Conservation (phyloP, 2,329 filamentous ascomycete species). For the Aphanoascus verrucosus region DNA sequence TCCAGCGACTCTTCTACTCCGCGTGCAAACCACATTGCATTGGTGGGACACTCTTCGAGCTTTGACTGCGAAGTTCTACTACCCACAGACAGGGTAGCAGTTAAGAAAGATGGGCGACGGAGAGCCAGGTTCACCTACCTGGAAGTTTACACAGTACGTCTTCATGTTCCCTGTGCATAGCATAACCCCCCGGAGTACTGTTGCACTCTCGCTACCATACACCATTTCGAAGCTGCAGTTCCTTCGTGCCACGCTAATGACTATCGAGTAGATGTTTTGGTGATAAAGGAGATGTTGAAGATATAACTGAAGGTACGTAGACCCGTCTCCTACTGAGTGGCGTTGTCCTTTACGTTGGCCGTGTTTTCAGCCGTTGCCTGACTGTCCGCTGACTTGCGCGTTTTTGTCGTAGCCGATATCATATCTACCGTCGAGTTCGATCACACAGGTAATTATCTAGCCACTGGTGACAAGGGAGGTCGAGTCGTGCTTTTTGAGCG, state of each 20-base stretch:
- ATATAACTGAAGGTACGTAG: conserved; percentile 80
- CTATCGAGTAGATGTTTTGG: conserved; percentile 70
- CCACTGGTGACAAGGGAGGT: conserved; percentile 44
- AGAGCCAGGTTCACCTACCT: conserved; percentile 87
- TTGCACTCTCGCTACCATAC: background rate
- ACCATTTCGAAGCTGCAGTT: background rate
- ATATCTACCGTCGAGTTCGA: conserved; percentile 45
- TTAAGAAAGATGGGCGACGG: conserved; percentile 80
- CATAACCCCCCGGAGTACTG: background rate
- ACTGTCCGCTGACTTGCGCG: conserved; percentile 12
- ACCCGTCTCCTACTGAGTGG: background rate
- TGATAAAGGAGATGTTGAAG: conserved; percentile 98
- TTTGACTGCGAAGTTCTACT: conserved; percentile 19
- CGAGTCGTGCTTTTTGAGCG: conserved; percentile 48
- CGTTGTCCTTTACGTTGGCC: background rate
- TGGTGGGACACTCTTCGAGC: background rate
- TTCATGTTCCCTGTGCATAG: conserved; percentile 10
- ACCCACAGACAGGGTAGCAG: conserved; percentile 24
- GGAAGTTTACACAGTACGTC: conserved; percentile 98
- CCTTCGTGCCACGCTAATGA: conserved; percentile 9
- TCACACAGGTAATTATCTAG: conserved; percentile 43
- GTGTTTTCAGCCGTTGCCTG: background rate
- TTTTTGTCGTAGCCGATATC: conserved; percentile 35
- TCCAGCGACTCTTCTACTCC: background rate
- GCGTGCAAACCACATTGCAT: background rate